Evolutionary conservation across 192 early-diverging fungal genomes (phyloP), one percentile per base, ranked within the genome.

Genomic region (Coemansia sp.): DNA sequence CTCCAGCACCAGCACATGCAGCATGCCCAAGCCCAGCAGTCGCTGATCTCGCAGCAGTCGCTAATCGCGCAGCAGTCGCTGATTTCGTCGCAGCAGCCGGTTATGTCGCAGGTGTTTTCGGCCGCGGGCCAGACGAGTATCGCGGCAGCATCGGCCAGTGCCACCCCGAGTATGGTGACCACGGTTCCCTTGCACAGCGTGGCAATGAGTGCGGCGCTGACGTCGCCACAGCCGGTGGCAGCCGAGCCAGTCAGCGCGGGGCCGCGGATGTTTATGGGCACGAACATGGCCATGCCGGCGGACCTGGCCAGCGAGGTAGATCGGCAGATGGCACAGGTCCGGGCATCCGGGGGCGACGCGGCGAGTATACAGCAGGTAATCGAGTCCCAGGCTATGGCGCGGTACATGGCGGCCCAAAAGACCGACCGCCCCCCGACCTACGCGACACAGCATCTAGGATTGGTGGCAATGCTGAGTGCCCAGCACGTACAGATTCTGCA

Each of bases 251-350:
- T 27, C 32, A 10, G 44, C 38, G 18, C 58, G 34, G 38, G 51
- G 44, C 66, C 48, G 44, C 60, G 58, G 4, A 51, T 55, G 42
- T 55, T 59, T 45, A 14, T 34, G 20, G 60, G 51, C 13, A 61
- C 58, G 0, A 31, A 26, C 20, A 32, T 68, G 1, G 53, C 58
- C 4, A 68, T 61, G 31, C 66, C 58, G 11, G 27, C 38, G 2
- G 66, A 61, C 18, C 13, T 49, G 6, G 49, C 45, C 4, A 39
- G 44, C 5, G 66, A 68, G 11, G 16, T 68, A 9, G 66, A 68
- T 10, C 47, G 58, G 1, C 47, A 61, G 22, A 12, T 68, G 32
- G 37, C 37, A 5, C 4, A 30, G 19, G 47, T 44, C 27, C 53
- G 58, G 21, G 39, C 12, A 1, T 17, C 54, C 9, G 52, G 49